These are phyloP conservation scores for Simmondsia chinensis DNA, from an alignment of 148 eudicot species.

Conservation along the genomic window DNA sequence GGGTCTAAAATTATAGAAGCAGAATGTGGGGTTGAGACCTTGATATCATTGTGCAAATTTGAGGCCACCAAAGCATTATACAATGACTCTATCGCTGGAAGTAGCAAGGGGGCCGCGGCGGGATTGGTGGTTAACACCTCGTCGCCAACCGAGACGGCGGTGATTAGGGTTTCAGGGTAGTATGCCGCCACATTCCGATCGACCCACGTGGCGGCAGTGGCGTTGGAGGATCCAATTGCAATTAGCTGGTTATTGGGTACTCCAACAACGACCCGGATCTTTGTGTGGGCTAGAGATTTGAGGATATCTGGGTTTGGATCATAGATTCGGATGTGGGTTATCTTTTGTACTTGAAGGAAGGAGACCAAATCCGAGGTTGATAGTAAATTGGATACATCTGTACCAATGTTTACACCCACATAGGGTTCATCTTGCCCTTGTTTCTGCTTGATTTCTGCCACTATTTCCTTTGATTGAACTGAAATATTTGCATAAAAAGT, in stretches of 20 bases:
- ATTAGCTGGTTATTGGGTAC: conserved; percentile 84
- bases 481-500: conserved; percentile 10
- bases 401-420: conserved; percentile 76
- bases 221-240: conserved; percentile 71
- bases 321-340: conserved; percentile 64
- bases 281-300: conserved; percentile 59
- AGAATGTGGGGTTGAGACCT: conserved; percentile 77
- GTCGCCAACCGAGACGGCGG: conserved; percentile 78
- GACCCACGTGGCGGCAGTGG: conserved; percentile 84
- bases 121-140: conserved; percentile 73
- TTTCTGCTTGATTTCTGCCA: conserved; percentile 43
- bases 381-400: conserved; percentile 54
- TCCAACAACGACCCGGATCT: conserved; percentile 67
- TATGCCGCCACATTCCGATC: conserved; percentile 54
- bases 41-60: conserved; percentile 45
- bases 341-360: conserved; percentile 61
- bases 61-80: conserved; percentile 67
- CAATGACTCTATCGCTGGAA: conserved; percentile 73
- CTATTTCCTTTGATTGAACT: conserved; percentile 16
- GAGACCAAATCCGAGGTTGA: conserved; percentile 52
- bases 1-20: conserved; percentile 72
- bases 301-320: conserved; percentile 62
- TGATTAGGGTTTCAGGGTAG: conserved; percentile 66
- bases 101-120: conserved; percentile 55
- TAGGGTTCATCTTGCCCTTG: conserved; percentile 44